Evolutionary conservation across 1,284 basidiomycete species (phyloP).

Genomic region (Naganishia sp.): DNA sequence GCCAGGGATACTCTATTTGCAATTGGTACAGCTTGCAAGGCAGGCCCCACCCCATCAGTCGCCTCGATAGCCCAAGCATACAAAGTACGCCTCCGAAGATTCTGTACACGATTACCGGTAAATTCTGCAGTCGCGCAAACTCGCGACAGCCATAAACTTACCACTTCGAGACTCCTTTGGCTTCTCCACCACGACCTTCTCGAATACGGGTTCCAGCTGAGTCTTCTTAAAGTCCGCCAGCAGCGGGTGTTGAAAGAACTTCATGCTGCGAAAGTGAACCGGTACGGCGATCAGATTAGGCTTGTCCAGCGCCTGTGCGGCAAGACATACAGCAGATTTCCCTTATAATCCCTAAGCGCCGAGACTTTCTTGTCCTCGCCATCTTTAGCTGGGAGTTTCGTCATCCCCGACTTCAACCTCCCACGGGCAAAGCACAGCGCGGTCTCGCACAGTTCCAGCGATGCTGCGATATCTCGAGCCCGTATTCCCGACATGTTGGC

Average conservation of each 20-base stretch:
- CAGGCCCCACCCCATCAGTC: neutral
- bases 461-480: constrained; percentile 47
- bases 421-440: constrained; percentile 48
- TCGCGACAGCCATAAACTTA: constrained; percentile 30
- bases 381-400: constrained; percentile 27
- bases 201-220: constrained; percentile 46
- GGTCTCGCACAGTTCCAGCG: constrained; percentile 49
- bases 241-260: constrained; percentile 52
- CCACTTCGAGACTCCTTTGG: constrained; percentile 49
- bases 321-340: constrained; percentile 47
- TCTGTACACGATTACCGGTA: constrained; percentile 36
- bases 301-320: too few species aligned
- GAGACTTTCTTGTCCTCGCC: constrained; percentile 36
- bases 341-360: constrained; percentile 8
- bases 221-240: constrained; percentile 46
- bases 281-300: neutral
- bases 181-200: constrained; percentile 48
- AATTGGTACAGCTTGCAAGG: neutral
- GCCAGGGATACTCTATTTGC: too few species aligned
- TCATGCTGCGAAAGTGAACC: constrained; percentile 39
- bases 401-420: constrained; percentile 36
- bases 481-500: constrained; percentile 52
- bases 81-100: constrained; percentile 53
- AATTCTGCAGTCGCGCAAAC: neutral
- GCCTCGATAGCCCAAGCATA: constrained; percentile 52